Base-by-base conservation (phyloP, 2,329 filamentous ascomycete genomes). In the Aurifilum marmelostoma region DNA sequence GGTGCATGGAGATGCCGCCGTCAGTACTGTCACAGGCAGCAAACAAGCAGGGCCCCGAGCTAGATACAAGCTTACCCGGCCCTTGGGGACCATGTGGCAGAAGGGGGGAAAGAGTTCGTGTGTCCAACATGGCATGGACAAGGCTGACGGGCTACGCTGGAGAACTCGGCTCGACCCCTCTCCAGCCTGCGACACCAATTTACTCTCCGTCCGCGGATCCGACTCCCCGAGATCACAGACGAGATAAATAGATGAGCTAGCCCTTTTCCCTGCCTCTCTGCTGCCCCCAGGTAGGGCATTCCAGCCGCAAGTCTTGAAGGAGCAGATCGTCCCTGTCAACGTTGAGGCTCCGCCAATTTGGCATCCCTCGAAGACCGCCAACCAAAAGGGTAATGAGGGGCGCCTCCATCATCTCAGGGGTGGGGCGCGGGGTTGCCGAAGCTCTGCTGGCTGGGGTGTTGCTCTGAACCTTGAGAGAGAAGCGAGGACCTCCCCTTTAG, bases 401-500 rank as follows among this genome's bases (percentile, higher is more conserved):
- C 41, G 59, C 41, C 61, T 52, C 41, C 61, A 52, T 52, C 43
- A 64, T 50, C 47, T 52, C 43, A 16, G 52, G 14, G 61, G 62
- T 64, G 62, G 65, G 54, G 65, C 65, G 56, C 65, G 65, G 65
- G 65, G 65, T 66, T 66, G 39, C 65, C 65, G 65, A 66, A 66
- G 64, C 65, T 66, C 37, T 54, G 18, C 34, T 29, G 29, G 41
- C 43, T 63, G 61, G 47, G 18, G 43, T 64, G 52, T 47, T 54
- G 43, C 11, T 11, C 43, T 47, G 21, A 9, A n/a, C 8, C 18
- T 8, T 47, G 43, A 54, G 62, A 54, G 3, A 37, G 16, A 29
- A 64, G 41, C 9, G 43, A 47, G 0, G 1, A 8, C 41, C 43
- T 14, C 43, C 41, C 62, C 62, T 21, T 21, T 64, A n/a, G 37